A percentile compares a stretch with the other conserved stretches of the same genome.
These are phyloP conservation scores for Plasmodium gonderi DNA, from an alignment of 169 alveolate genomes.

Conservation along the genomic window DNA sequence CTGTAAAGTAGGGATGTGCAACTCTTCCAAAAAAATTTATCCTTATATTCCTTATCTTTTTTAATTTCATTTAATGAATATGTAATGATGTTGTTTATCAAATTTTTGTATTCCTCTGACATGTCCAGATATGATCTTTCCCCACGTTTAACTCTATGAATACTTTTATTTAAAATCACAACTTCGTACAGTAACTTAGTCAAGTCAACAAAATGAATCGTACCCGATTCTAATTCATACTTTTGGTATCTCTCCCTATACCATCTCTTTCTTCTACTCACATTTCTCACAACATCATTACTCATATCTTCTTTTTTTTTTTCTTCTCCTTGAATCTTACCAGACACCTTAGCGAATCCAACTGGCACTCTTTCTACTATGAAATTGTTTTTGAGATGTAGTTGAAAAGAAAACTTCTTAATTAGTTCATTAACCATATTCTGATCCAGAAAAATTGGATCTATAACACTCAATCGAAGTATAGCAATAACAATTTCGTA, in stretches of 20 bases:
- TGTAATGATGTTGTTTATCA: conserved; percentile 6
- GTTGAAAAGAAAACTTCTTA: background rate
- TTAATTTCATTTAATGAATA: background rate
- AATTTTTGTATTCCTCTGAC: background rate
- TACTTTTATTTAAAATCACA: background rate
- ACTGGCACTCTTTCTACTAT: background rate
- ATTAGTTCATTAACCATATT: background rate
- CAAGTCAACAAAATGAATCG: background rate
- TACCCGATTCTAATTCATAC: background rate
- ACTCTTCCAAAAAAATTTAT: background rate
- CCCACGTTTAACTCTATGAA: background rate
- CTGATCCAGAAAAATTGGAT: background rate
- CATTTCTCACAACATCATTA: background rate
- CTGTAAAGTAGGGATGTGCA: conserved; percentile 27
- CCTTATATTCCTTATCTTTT: background rate
- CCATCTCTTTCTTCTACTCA: background rate
- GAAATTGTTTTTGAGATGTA: background rate
- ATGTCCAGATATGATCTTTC: background rate
- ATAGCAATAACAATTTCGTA: background rate
- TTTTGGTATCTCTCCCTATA: background rate
- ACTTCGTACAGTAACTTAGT: conserved; percentile 17
- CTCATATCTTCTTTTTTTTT: background rate
- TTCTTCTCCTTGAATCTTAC: background rate
- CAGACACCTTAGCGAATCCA: background rate
- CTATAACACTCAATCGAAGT: background rate